These are phyloP conservation scores for Aurantiochytrium sp. DNA, from an alignment of 108 stramenopile species.

Conservation along the genomic window DNA sequence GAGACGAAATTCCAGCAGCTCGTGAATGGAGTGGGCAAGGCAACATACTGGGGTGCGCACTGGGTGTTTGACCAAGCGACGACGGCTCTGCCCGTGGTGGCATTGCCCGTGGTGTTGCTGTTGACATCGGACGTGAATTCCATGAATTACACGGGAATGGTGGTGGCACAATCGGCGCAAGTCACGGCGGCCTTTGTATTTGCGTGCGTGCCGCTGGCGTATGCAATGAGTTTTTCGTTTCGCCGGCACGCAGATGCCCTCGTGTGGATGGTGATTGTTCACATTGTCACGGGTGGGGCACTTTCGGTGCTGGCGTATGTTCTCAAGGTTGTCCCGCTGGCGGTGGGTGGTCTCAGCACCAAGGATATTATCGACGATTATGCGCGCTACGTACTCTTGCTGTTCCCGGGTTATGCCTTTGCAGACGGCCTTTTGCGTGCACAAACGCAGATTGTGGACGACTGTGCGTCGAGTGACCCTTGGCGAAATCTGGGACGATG, in stretches of 20 bases:
- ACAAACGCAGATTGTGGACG: background rate
- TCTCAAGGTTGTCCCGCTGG: background rate
- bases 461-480: background rate
- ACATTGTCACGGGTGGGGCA: background rate
- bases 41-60: background rate
- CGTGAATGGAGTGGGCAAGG: background rate
- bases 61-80: background rate
- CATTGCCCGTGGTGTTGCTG: background rate
- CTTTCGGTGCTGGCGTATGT: background rate
- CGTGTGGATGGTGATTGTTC: background rate
- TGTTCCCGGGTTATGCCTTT: conserved; percentile 24
- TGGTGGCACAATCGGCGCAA: conserved; percentile 18
- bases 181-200: conserved; percentile 30
- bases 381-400: background rate
- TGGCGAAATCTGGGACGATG: background rate
- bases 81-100: background rate
- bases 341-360: background rate
- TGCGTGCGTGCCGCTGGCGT: background rate
- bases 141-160: background rate
- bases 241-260: background rate
- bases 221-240: background rate
- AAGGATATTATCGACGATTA: background rate
- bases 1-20: conserved; percentile 2
- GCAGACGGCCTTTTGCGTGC: conserved; percentile 13
- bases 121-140: background rate